Evolutionary conservation across 1,139 yeast species (phyloP).

Genomic region (Suhomyces wounanorum): DNA sequence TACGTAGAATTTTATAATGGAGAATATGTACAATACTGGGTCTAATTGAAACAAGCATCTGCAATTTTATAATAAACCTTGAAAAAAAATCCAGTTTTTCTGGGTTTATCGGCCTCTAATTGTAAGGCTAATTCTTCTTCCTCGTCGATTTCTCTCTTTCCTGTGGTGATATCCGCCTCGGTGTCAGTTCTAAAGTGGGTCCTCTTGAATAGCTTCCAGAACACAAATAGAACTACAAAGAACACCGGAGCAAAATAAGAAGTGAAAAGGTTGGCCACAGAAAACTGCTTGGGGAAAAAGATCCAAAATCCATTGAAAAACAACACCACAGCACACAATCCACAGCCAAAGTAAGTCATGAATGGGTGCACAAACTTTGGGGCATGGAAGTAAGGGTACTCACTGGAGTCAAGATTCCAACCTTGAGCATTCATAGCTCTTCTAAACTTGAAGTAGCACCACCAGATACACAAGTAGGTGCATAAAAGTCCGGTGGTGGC

Average conservation of each 20-base stretch:
- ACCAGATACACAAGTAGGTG: slow-evolving; percentile 53
- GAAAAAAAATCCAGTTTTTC: slow-evolving; percentile 24
- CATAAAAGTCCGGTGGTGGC: slow-evolving; percentile 56
- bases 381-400: slow-evolving; percentile 28
- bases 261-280: slow-evolving; percentile 40
- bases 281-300: slow-evolving; percentile 41
- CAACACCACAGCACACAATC: slow-evolving; percentile 29
- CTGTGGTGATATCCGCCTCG: slow-evolving; percentile 42
- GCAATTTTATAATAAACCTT: slow-evolving; percentile 20
- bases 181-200: slow-evolving; percentile 33
- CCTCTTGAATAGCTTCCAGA: slow-evolving; percentile 40
- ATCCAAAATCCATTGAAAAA: slow-evolving; percentile 46
- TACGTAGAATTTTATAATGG: neutral
- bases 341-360: slow-evolving; percentile 35
- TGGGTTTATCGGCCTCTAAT: slow-evolving; percentile 20
- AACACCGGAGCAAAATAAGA: slow-evolving; percentile 45
- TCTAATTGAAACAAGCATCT: slow-evolving; percentile 22
- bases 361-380: slow-evolving; percentile 34
- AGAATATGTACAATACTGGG: neutral
- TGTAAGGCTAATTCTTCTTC: slow-evolving; percentile 33
- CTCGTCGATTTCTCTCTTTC: slow-evolving; percentile 37
- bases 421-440: slow-evolving; percentile 38
- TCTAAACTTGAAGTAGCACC: slow-evolving; percentile 45
- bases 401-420: slow-evolving; percentile 23
- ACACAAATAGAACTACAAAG: slow-evolving; percentile 26